These are phyloP conservation scores for Pulveroboletus frians DNA, from an alignment of 768 basidiomycete species.

Conservation along the genomic window DNA sequence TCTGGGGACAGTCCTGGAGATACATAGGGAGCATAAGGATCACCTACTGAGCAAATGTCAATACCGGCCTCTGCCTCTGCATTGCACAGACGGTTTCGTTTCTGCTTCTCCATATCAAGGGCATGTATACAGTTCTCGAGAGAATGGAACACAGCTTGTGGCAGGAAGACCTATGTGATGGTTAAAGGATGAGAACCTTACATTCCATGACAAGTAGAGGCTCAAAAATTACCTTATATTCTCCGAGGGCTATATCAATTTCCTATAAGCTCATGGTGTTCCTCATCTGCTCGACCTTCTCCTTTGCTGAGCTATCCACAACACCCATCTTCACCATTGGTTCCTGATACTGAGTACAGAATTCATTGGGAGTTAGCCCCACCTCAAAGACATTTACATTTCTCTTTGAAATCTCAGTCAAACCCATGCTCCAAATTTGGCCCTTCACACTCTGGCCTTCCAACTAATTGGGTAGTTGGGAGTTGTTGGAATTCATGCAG, in stretches of 20 bases:
- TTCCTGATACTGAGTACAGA: slow-evolving; percentile 73
- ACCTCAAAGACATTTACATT: slow-evolving; percentile 71
- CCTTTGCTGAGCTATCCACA: slow-evolving; percentile 53
- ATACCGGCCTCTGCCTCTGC: slow-evolving; percentile 70
- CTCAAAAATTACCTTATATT: slow-evolving; percentile 62
- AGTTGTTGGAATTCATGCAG: slow-evolving; percentile 93
- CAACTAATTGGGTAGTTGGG: slow-evolving; percentile 89
- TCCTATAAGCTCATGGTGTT: slow-evolving; percentile 56
- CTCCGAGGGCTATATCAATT: slow-evolving; percentile 73
- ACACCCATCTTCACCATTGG: slow-evolving; percentile 55
- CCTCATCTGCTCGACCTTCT: slow-evolving; percentile 55
- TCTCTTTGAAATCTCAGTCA: slow-evolving; percentile 72
- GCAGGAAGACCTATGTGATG: slow-evolving; percentile 73
- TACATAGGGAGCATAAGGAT: slow-evolving; percentile 77
- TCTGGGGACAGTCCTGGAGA: slow-evolving; percentile 43
- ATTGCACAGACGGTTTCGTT: slow-evolving; percentile 71
- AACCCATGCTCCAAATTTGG: slow-evolving; percentile 76
- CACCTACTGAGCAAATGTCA: slow-evolving; percentile 48
- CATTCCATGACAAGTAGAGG: not conserved
- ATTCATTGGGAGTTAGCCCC: slow-evolving; percentile 81
- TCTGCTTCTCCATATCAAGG: slow-evolving; percentile 80
- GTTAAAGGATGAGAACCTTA: slow-evolving; percentile 5
- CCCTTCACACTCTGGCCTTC: slow-evolving; percentile 90
- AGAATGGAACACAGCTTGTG: slow-evolving; percentile 76
- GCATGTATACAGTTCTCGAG: slow-evolving; percentile 85